These are phyloP conservation scores for Curvularia sp. DNA, from an alignment of 2,329 filamentous ascomycete species.

Conservation along the genomic window DNA sequence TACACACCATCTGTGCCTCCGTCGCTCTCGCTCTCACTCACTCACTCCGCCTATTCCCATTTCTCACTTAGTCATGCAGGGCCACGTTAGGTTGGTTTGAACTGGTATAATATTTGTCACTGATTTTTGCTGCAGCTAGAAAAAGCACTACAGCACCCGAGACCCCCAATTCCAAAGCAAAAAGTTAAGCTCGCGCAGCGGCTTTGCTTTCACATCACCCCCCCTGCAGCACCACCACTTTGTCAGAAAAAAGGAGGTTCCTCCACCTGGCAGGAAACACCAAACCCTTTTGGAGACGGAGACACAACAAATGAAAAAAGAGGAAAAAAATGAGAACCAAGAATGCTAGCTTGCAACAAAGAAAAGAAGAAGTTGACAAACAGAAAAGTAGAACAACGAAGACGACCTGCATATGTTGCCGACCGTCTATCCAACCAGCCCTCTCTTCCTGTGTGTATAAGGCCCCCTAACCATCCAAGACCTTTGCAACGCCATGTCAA, in stretches of 20 bases:
- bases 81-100: constrained; percentile 5
- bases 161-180: constrained; percentile 34
- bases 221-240: constrained; percentile 32
- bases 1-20: background rate
- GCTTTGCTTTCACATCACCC: constrained; percentile 29
- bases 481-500: constrained; percentile 45
- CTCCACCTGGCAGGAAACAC: constrained; percentile 28
- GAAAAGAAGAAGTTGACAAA: constrained; percentile 20
- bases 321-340: background rate
- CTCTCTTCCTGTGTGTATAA: constrained; percentile 36
- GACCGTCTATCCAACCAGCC: constrained; percentile 37
- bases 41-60: no score
- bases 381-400: constrained; percentile 16
- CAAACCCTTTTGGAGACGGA: constrained; percentile 21
- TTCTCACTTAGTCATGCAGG: background rate
- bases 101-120: constrained; percentile 37
- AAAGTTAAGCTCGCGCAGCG: constrained; percentile 45
- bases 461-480: constrained; percentile 28
- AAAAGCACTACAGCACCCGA: constrained; percentile 25
- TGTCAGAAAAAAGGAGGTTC: constrained; percentile 17
- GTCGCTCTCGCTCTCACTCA: background rate
- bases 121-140: constrained; percentile 33
- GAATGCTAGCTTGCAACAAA: constrained; percentile 24
- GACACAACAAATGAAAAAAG: constrained; percentile 18
- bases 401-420: constrained; percentile 25